These are phyloP conservation scores for Candida anutae DNA, from an alignment of 1,139 yeast species.

Conservation along the genomic window DNA sequence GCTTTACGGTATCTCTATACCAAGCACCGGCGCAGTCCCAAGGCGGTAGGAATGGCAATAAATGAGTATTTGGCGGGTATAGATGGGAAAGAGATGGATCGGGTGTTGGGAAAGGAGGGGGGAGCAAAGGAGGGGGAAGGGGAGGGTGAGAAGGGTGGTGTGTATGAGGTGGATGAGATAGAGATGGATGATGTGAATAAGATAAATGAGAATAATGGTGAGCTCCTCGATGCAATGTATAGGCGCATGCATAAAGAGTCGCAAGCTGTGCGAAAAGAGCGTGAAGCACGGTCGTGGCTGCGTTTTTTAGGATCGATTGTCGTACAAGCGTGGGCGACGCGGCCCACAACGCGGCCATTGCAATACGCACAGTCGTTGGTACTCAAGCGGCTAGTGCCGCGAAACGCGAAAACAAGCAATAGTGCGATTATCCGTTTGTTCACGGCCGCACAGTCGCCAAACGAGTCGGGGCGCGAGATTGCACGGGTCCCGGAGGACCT, in stretches of 20 bases:
- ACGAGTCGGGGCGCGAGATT: slow-evolving; percentile 43
- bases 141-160: not conserved
- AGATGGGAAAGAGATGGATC: slow-evolving; percentile 6
- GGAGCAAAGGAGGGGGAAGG: not conserved
- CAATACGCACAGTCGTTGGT: slow-evolving; percentile 42
- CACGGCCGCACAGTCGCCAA: slow-evolving; percentile 14
- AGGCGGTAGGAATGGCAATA: slow-evolving; percentile 21
- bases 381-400: slow-evolving; percentile 28
- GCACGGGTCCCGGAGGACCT: slow-evolving; percentile 73
- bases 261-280: slow-evolving; percentile 8
- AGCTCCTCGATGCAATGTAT: slow-evolving; percentile 6
- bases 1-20: slow-evolving; percentile 13
- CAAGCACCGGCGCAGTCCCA: slow-evolving; percentile 15
- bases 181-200: not conserved
- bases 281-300: slow-evolving; percentile 14
- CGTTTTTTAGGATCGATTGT: slow-evolving; percentile 62
- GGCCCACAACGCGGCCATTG: slow-evolving; percentile 55
- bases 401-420: slow-evolving; percentile 11
- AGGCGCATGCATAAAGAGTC: slow-evolving; percentile 10
- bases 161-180: not conserved
- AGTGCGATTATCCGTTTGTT: slow-evolving; percentile 26
- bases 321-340: slow-evolving; percentile 76
- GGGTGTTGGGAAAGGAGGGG: slow-evolving; percentile 2
- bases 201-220: not conserved
- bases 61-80: slow-evolving; percentile 19